Base-by-base conservation (phyloP, 2,329 filamentous ascomycete genomes). In the Dothideomycetidae sp. region DNA sequence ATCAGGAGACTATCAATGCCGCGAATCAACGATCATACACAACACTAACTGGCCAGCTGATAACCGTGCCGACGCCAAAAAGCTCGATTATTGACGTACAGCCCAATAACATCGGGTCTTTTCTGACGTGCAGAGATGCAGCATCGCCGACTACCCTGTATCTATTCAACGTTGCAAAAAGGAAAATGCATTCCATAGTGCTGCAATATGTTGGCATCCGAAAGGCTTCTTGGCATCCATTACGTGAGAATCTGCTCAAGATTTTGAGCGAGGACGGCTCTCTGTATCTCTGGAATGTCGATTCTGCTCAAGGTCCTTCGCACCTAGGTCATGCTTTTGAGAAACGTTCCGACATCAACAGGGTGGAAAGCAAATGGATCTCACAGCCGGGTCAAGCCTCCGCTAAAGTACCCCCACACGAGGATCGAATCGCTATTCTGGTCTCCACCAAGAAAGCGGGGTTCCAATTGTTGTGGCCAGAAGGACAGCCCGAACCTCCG, bases 181-280 rank as follows among this genome's bases (percentile, higher is more conserved):
- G 12, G 10, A 26, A 14, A 23, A 17, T 33, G 7, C 52, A 53
- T 13, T 52, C 55, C 3, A 58, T 67, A 10, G 37, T 66, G 1
- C 55, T 67, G 3, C 63, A 67, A 42, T 59, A 67, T 43, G 49
- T 55, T 7, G 56, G 61, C 10, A 49, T 67, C 15, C 62, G 61
- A 29, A 49, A 49, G 10, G 47, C 67, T 5, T 44, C 47, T 10
- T 68, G 64, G 64, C 62, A 67, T 41, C 58, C 61, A 2, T 44
- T 47, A 7, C 45, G 52, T 14, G 42, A 56, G 3, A 42, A 50
- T 0, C 46, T 55, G 1, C 53, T 67, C 1, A 50, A 67, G 32
- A 55, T 67, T 4, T 61, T 64, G 36, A 61, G 23, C 28, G 38
- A 40, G 12, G 18, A 19, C n/a, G 33, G 38, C 3, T 10, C 13